These are phyloP conservation scores for Aspergillus cejpii DNA, from an alignment of 2,329 filamentous ascomycete genomes.

Conservation along the genomic window DNA sequence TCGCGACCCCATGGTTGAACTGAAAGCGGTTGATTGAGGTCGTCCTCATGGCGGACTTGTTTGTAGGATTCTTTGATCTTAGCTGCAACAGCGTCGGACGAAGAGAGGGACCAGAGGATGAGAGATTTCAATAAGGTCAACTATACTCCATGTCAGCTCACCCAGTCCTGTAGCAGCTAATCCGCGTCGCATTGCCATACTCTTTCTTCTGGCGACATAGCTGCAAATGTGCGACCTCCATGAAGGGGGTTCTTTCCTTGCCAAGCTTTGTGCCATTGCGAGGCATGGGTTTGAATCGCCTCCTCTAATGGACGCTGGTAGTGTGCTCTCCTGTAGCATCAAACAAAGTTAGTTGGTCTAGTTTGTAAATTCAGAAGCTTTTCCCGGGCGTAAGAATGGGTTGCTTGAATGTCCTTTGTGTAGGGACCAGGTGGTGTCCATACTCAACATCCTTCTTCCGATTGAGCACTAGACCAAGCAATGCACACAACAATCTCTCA, in stretches of 20 bases:
- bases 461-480: constrained; percentile 83
- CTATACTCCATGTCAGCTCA: constrained; percentile 43
- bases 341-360: constrained; percentile 27
- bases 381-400: constrained; percentile 2
- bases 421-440: constrained; percentile 38
- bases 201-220: constrained; percentile 72
- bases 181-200: constrained; percentile 47
- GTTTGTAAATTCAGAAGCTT: constrained; percentile 4
- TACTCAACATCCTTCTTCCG: constrained; percentile 99
- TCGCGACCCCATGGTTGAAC: constrained; percentile 88
- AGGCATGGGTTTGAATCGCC: constrained; percentile 74
- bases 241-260: constrained; percentile 73
- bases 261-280: constrained; percentile 85
- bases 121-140: constrained; percentile 75
- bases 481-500: constrained; percentile 80
- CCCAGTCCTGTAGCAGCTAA: constrained; percentile 1
- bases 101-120: constrained; percentile 80
- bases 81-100: constrained; percentile 72
- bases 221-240: constrained; percentile 71
- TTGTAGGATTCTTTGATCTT: constrained; percentile 87
- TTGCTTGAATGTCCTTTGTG: background rate
- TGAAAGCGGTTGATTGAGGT: constrained; percentile 76
- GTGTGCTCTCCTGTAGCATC: constrained; percentile 67
- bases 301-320: constrained; percentile 92
- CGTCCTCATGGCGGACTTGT: constrained; percentile 69